Evolutionary conservation across 225 moss, liverwort and hornwort species (phyloP), one percentile per base, ranked within the genome.

Genomic region (Physcomitrellopsis africana): DNA sequence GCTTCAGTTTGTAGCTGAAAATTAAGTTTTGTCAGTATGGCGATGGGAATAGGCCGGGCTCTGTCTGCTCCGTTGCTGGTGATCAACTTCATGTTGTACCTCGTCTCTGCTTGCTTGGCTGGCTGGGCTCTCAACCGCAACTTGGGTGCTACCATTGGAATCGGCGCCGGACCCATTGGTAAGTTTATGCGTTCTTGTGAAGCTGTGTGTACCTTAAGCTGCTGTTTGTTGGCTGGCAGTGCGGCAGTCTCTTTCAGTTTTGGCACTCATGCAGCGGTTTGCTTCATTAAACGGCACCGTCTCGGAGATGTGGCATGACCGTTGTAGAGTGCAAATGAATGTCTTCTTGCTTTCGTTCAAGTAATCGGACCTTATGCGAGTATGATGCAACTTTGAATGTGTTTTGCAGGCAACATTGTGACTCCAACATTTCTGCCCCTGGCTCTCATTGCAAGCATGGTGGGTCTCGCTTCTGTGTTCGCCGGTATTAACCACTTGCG

Each of bases 121-220:
- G 81, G 84, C 0, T 84, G 84, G 84, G 80, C 74, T 44, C 66
- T 84, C 15, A 84, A 84, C 55, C 78, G 82, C 44, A 82, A 82
- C 41, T 0, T 82, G 65, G 78, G 78, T 53, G 82, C 78, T 2
- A 75, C 82, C 12, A 32, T 78, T 1, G 82, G 82, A 0, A 8
- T 66, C 8, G 82, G 82, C 1, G 24, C 12, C 5, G 82, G 82
- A 32, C 75, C 75, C 10, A 24, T 83, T 5, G 83, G 79, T 83
- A 72, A 75, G 82, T 13, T 27, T 41, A 18, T 65, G 66, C 22
- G 2, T 51, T 27, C 32, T 37, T 1, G 44, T 24, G 24, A 24
- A 24, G 24, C 24, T 24, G 1, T 24, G 24, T 0, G 18, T 52
- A 29, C 0, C 17, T 37, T 7, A 37, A 37, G 4, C 11, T 45